Evolutionary conservation across 78 protist species (phyloP).

Genomic region (Bigelowiella natans): DNA sequence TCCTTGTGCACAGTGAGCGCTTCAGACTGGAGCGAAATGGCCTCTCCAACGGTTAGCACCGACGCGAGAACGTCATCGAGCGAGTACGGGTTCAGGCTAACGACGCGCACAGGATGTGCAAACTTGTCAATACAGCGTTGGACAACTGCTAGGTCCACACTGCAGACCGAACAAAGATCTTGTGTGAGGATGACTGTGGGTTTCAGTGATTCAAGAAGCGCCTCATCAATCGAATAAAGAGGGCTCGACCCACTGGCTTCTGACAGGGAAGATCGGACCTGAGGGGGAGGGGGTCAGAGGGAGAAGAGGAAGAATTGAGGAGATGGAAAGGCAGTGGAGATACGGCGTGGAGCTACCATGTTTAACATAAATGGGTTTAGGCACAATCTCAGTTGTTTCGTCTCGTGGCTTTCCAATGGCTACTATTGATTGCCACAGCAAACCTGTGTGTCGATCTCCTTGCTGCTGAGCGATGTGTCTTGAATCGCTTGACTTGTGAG

Average conservation of each 20-base stretch:
- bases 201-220: not conserved
- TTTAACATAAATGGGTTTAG: not conserved
- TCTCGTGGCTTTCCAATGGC: too few relatives aligned
- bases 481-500: constrained; percentile 4
- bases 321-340: too few relatives aligned
- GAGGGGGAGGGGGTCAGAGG: too few relatives aligned
- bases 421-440: too few relatives aligned
- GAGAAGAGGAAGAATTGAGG: too few relatives aligned
- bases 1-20: not conserved
- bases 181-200: constrained; percentile 42
- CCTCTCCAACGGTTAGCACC: constrained; percentile 22
- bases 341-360: not conserved
- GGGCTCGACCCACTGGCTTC: too few relatives aligned
- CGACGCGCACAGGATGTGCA: too few relatives aligned
- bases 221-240: constrained; percentile 29
- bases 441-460: constrained; percentile 18
- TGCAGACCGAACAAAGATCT: constrained; percentile 38
- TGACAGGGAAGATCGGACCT: too few relatives aligned
- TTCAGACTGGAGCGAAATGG: constrained; percentile 8
- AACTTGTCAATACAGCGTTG: too few relatives aligned
- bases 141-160: constrained; percentile 25
- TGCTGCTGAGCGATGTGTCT: too few relatives aligned
- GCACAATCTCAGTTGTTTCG: not conserved
- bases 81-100: constrained; percentile 20
- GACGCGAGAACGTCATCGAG: constrained; percentile 26